Base-by-base conservation (phyloP, 192 early-diverging fungal species). In the Coemansia guatemalensis region DNA sequence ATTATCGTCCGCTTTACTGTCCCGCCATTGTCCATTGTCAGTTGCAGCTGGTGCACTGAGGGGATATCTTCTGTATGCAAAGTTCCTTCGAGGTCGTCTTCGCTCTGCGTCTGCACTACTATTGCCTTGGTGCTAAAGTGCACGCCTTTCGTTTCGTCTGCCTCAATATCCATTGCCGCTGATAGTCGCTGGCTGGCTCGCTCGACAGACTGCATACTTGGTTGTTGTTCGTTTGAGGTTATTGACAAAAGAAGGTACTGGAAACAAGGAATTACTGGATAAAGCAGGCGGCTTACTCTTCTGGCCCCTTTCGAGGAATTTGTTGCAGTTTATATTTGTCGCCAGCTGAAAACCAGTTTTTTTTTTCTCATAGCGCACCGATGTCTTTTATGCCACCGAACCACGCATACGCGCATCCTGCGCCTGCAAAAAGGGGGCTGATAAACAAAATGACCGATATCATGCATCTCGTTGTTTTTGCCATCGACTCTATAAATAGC, bases 1-100 rank as follows among this genome's bases (percentile, higher is more conserved):
- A 73, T 73, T 27, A 73, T 67, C 14, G 71, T 73, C 12, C 64
- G 71, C 65, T 73, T 73, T 17, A 63, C 64, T 9, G 33, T 27
- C 8, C 58, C 54, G n/a, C 60, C 60, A n/a, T 63, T 56, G 39
- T 56, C 53, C 55, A 53, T 65, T 23, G 70, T 48, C 48, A 70
- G 35, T 17, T 51, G 71, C 56, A 73, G 33, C 52, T 73, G 60
- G 65, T 67, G 49, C 48, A 73, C 53, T 0, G 65, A 60, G 9
- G 71, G 71, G 3, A 73, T 53, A 33, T 73, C 71, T 24, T 73
- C 71, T 23, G 55, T 57, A 11, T 53, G 55, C 25, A 67, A 20
- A 1, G 47, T 54, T 55, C 65, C 71, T 12, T 73, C 60, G 11
- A 73, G 53, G 23, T 67, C 60, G 58, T 56, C 25, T 47, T 73